A percentile compares a stretch with the other conserved stretches of the same genome.
phyloP scores from a whole-genome alignment of 2,329 filamentous ascomycete species.

The Hypomyces rosellus region DNA sequence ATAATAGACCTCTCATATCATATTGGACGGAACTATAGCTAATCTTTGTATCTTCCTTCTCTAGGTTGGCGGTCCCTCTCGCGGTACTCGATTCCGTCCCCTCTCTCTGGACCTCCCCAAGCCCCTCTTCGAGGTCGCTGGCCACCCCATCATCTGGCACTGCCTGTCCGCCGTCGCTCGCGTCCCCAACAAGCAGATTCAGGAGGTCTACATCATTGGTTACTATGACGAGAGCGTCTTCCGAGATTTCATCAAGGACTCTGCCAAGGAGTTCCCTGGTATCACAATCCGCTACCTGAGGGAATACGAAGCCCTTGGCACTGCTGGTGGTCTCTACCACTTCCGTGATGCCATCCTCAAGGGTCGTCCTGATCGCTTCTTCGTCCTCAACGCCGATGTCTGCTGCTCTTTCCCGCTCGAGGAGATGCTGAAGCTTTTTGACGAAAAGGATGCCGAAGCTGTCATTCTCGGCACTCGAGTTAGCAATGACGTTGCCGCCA shows the following conservation, averaged over 20 bases:
- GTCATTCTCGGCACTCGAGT: conserved; percentile 92
- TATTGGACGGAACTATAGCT: not conserved
- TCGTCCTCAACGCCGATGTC: conserved; percentile 95
- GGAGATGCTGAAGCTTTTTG: conserved; percentile 92
- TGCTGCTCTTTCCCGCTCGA: conserved; percentile 97
- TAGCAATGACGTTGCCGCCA: conserved; percentile 81
- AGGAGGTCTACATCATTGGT: conserved; percentile 95
- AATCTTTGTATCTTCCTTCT: not conserved
- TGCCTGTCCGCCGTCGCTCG: conserved; percentile 88
- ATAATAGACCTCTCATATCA: not conserved
- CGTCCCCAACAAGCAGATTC: conserved; percentile 71
- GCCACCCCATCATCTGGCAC: conserved; percentile 97
- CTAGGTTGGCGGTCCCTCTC: conserved; percentile 88
- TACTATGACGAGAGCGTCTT: conserved; percentile 98
- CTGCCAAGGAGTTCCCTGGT: conserved; percentile 75
- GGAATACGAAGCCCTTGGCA: conserved; percentile 94
- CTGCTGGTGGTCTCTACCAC: conserved; percentile 94
- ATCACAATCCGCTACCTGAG: conserved; percentile 87
- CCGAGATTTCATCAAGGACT: conserved; percentile 95
- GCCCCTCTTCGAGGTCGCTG: conserved; percentile 97
- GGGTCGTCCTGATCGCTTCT: conserved; percentile 88
- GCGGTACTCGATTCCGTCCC: conserved; percentile 92
- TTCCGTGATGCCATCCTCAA: conserved; percentile 99
- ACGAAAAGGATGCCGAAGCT: conserved; percentile 92
- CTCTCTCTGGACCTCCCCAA: conserved; percentile 94